Base-by-base conservation (phyloP, 2,329 filamentous ascomycete species). In the Monosporascus sp. region DNA sequence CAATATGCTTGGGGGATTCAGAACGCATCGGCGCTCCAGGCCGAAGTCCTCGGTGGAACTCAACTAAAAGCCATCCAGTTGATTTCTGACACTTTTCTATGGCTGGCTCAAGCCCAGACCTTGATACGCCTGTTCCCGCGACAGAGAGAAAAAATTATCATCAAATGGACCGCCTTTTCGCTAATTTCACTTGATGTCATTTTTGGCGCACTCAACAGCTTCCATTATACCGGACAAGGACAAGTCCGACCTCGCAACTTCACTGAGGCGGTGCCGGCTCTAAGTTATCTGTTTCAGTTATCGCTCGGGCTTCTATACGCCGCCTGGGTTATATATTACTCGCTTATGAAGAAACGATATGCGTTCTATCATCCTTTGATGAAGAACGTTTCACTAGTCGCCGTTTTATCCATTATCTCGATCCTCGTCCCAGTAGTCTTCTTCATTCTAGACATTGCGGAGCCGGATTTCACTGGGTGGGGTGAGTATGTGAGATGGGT, bases 151-250 rank as follows among this genome's bases (percentile, higher is more conserved):
- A 97, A 97, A 73, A 86, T 97, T 50, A 89, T 97, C 60, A 99
- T 99, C 74, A 97, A 97, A 74, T 99, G 93, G 93, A 90, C 93
- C 17, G 94, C 93, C 1, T 97, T 97, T 67, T 91, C 88, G 3
- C 81, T 99, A 53, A 97, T 99, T 65, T 83, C 90, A 0, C 80
- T 97, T 55, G 93, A 97, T 67, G 86, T 93, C 44, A 84, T 92
- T 11, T 99, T 99, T 70, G 92, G 88, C 65, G 90, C 88, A 48
- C 81, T 97, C 54, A 95, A 97, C 75, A 94, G 89, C 64, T 97
- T 97, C 65, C 68, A 77, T 50, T 83, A 80, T 61, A 71, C 72
- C 3, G 70, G 72, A 22, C 75, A 74, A 15, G 76, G 80, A 36
- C 79, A 74, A 48, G 77, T 79, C 20, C 81, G 85, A 55, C 89